Percentiles rank a stretch among this genome's conserved stretches.
Evolutionary conservation across 1,284 basidiomycete species (phyloP).

Genomic region (Ceratobasidium sp.): DNA sequence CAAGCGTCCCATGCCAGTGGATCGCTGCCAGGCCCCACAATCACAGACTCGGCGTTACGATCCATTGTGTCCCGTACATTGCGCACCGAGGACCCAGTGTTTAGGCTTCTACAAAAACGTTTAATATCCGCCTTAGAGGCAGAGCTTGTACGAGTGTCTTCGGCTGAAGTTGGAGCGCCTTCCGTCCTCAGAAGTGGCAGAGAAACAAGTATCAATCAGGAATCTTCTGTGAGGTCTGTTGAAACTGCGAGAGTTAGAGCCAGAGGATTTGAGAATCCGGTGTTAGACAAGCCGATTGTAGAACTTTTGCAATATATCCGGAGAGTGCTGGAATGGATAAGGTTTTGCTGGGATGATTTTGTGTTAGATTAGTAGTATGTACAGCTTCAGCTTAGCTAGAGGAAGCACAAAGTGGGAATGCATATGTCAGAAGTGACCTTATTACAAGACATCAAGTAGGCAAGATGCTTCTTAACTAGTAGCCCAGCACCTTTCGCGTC

Average conservation of each 20-base stretch:
- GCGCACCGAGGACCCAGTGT: slow-evolving; percentile 13
- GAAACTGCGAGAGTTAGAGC: background rate
- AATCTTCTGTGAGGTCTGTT: too few species aligned
- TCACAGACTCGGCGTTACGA: background rate
- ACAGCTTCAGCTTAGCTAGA: background rate
- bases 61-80: slow-evolving; percentile 9
- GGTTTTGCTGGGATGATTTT: slow-evolving; percentile 20
- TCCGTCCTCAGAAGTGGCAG: background rate
- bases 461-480: too few species aligned
- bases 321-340: background rate
- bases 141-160: background rate
- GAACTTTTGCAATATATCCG: background rate
- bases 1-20: background rate
- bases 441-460: too few species aligned
- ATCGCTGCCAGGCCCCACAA: too few species aligned
- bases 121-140: slow-evolving; percentile 1
- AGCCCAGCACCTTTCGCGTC: slow-evolving; percentile 29
- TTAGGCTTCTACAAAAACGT: slow-evolving; percentile 13
- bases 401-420: background rate
- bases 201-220: background rate
- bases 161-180: background rate
- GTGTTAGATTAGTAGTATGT: background rate
- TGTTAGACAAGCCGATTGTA: background rate
- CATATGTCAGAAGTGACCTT: too few species aligned
- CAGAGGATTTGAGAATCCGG: slow-evolving; percentile 1